phyloP scores from a whole-genome alignment of 164 flowering plant genomes.

The Echeveria elegans region DNA sequence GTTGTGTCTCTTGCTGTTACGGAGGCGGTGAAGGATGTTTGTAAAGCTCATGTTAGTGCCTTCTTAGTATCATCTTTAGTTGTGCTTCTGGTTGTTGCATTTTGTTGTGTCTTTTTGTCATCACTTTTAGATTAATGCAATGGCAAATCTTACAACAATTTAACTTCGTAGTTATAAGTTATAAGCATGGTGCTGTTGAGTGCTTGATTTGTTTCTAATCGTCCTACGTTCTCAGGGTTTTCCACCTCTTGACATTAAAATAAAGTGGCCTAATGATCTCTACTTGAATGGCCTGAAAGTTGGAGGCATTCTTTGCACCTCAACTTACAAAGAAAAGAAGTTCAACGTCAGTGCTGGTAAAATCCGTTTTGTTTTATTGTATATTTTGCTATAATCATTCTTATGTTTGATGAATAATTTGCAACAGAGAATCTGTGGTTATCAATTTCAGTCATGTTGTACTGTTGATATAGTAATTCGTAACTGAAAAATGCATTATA shows the following conservation, averaged over 20 bases:
- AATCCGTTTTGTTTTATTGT: conserved; percentile 5
- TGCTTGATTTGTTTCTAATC: conserved; percentile 16
- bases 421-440: no score
- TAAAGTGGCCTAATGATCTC: conserved; percentile 99
- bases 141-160: conserved; percentile 1
- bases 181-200: conserved; percentile 10
- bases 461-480: no score
- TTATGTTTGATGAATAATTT: no score
- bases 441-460: no score
- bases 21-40: conserved; percentile 70
- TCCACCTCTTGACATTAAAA: conserved; percentile 64
- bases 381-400: not conserved
- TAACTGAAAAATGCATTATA: not conserved
- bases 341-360: conserved; percentile 88
- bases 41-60: conserved; percentile 49
- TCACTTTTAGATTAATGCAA: not conserved
- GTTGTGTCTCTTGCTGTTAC: conserved; percentile 82
- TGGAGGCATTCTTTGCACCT: conserved; percentile 95
- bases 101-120: not conserved
- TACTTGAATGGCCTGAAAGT: conserved; percentile 83
- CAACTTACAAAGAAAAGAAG: conserved; percentile 81
- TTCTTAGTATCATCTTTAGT: not conserved
- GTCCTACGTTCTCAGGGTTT: conserved; percentile 45
- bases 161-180: not conserved
- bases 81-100: not conserved